phyloP scores from a whole-genome alignment of 768 basidiomycete genomes.

The Leccinum subtestaceum region DNA sequence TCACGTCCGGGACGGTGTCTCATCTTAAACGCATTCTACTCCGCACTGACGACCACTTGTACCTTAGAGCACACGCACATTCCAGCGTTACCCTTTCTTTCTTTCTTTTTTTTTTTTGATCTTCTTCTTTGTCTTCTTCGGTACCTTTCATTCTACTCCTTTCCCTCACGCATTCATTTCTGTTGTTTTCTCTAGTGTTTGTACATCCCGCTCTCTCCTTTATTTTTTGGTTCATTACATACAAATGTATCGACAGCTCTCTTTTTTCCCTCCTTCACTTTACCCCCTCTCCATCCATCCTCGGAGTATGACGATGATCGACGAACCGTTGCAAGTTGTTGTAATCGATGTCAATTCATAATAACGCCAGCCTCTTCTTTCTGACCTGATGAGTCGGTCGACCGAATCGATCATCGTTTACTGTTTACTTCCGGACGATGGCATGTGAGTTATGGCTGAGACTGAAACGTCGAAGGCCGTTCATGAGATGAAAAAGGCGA shows the following conservation, averaged over 20 bases:
- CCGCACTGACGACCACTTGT: constrained; percentile 17
- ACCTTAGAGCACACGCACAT: constrained; percentile 27
- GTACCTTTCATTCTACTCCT: constrained; percentile 9
- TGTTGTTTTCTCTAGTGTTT: constrained; percentile 15
- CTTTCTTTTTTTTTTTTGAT: constrained; percentile 6
- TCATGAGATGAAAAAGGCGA: background rate
- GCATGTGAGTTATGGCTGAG: background rate
- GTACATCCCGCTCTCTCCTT: constrained; percentile 1
- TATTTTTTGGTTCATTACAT: background rate
- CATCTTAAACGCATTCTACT: constrained; percentile 7
- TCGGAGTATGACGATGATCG: constrained; percentile 12
- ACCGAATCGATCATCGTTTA: background rate
- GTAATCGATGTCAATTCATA: constrained; percentile 1
- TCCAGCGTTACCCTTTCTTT: constrained; percentile 18
- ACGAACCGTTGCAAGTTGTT: constrained; percentile 6
- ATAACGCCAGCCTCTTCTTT: background rate
- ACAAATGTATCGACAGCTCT: constrained; percentile 29
- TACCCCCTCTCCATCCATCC: constrained; percentile 4
- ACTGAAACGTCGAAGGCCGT: background rate
- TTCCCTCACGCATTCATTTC: background rate
- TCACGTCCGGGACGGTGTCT: constrained; percentile 9
- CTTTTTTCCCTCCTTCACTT: background rate
- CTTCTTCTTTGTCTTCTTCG: background rate
- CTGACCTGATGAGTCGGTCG: background rate
- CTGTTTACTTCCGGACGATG: background rate